These are phyloP conservation scores for Cercophora sp. DNA, from an alignment of 495 filamentous ascomycete genomes.

Conservation along the genomic window DNA sequence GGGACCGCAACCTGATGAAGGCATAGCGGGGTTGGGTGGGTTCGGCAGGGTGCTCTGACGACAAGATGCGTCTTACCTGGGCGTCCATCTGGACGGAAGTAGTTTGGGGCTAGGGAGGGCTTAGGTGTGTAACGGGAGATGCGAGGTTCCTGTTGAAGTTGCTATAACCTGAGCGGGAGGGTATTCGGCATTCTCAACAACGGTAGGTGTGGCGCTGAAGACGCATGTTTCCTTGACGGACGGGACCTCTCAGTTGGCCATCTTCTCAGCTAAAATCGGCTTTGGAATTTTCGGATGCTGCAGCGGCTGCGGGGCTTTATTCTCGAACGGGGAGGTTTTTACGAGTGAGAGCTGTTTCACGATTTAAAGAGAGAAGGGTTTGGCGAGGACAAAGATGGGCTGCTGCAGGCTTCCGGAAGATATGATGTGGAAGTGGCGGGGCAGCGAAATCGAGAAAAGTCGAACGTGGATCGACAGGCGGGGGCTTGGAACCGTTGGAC, in stretches of 20 bases:
- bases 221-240: slow-evolving; percentile 25
- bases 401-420: slow-evolving; percentile 6
- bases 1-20: not conserved
- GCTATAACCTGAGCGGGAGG: slow-evolving; percentile 30
- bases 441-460: slow-evolving; percentile 14
- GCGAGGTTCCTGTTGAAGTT: slow-evolving; percentile 18
- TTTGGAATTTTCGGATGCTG: too few relatives aligned
- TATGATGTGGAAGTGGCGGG: slow-evolving; percentile 8
- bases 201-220: slow-evolving; percentile 25
- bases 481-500: not conserved
- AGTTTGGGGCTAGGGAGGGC: not conserved
- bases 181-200: slow-evolving; percentile 30
- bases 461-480: slow-evolving; percentile 4
- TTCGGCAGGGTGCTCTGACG: slow-evolving; percentile 6
- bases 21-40: slow-evolving; percentile 16
- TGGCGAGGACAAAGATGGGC: slow-evolving; percentile 9
- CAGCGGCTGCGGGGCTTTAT: too few relatives aligned
- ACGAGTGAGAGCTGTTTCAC: too few relatives aligned
- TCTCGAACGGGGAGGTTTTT: too few relatives aligned
- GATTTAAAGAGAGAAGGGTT: not conserved
- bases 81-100: slow-evolving; percentile 28
- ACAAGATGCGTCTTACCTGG: slow-evolving; percentile 24
- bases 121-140: not conserved
- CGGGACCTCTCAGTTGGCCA: slow-evolving; percentile 8
- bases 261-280: too few relatives aligned